Percentiles rank a stretch among this genome's conserved stretches.
Conservation (phyloP, 495 filamentous ascomycete genomes). For the Podospora appendiculata region DNA sequence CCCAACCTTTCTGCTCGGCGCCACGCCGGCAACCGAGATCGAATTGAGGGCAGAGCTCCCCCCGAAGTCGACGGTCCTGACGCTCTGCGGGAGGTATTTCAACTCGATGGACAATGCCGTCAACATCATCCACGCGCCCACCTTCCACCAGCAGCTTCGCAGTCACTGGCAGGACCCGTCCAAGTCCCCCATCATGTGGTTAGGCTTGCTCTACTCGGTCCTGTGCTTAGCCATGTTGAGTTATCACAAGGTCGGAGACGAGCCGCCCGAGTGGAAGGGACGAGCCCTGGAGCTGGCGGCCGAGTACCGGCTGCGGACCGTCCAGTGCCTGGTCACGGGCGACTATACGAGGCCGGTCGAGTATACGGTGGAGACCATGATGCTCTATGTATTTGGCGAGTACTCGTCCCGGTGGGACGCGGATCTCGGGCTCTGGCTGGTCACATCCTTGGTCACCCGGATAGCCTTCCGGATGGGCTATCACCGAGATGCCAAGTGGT, state of each 20-base stretch:
- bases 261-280: constrained; percentile 74
- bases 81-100: constrained; percentile 69
- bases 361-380: constrained; percentile 81
- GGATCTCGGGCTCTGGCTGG: constrained; percentile 75
- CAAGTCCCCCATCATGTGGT: constrained; percentile 76
- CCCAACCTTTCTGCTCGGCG: constrained; percentile 68
- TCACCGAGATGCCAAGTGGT: constrained; percentile 83
- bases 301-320: constrained; percentile 71
- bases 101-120: constrained; percentile 43
- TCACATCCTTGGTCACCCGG: constrained; percentile 71
- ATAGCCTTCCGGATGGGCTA: constrained; percentile 93
- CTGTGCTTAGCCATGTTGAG: constrained; percentile 87
- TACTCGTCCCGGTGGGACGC: constrained; percentile 70
- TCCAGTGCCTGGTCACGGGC: constrained; percentile 77
- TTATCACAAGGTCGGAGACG: constrained; percentile 82
- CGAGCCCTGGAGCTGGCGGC: constrained; percentile 70
- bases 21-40: constrained; percentile 55
- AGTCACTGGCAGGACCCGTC: constrained; percentile 80
- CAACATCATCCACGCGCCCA: constrained; percentile 79
- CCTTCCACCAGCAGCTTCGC: constrained; percentile 81
- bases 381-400: constrained; percentile 79
- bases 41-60: constrained; percentile 79
- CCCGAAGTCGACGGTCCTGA: constrained; percentile 69
- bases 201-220: constrained; percentile 82
- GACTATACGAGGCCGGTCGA: constrained; percentile 84